Conservation (phyloP, 129 eudicot species). For the Scalesia atractyloides region DNA sequence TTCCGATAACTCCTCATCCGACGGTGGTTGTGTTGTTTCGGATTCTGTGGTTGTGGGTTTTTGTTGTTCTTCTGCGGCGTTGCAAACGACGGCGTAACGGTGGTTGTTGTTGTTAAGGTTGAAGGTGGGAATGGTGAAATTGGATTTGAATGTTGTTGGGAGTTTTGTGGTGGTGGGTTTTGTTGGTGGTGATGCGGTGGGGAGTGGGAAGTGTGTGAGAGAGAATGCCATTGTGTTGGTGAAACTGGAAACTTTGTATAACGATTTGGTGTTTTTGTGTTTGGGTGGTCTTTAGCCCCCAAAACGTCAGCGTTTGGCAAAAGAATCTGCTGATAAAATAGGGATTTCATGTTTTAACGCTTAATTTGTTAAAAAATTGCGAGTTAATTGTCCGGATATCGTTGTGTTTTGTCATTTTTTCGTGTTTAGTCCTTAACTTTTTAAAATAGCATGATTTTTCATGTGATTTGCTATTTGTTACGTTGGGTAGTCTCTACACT, state of each 20-base stretch:
- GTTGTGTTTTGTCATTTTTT: no score
- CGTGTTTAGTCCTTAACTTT: no score
- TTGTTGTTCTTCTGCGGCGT: slow-evolving; percentile 24
- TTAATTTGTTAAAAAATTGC: no score
- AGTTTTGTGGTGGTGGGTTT: neutral
- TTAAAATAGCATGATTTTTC: no score
- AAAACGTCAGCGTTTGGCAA: no score
- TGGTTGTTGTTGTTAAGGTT: slow-evolving; percentile 13
- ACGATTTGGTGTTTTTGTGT: no score
- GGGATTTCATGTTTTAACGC: no score
- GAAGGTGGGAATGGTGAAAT: slow-evolving; percentile 6
- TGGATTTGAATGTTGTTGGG: slow-evolving; percentile 26
- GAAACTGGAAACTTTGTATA: neutral
- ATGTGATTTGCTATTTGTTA: no score
- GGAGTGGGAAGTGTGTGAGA: slow-evolving; percentile 35
- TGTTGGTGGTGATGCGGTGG: slow-evolving; percentile 9
- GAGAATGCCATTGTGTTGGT: slow-evolving; percentile 31
- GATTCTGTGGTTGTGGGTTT: slow-evolving; percentile 24
- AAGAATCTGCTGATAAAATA: no score
- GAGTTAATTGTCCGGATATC: no score
- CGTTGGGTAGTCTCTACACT: no score
- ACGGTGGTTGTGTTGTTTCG: slow-evolving; percentile 18
- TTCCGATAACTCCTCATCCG: slow-evolving; percentile 43
- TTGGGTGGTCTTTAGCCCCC: no score
- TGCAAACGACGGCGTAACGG: slow-evolving; percentile 2